Base-by-base conservation (phyloP, 495 filamentous ascomycete genomes). In the Thermothielavioides terrestris region DNA sequence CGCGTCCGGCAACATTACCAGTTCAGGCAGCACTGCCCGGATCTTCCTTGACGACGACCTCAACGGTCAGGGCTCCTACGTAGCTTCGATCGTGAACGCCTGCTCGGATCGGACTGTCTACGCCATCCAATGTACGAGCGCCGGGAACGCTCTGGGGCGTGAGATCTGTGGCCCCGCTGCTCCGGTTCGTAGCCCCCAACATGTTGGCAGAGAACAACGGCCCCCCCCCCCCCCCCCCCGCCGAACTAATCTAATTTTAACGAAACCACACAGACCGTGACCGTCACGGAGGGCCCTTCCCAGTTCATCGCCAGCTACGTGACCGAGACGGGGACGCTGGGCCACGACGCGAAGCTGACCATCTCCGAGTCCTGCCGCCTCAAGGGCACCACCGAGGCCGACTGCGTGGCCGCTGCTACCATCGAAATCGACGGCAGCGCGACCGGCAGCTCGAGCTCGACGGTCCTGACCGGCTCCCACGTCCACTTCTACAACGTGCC, bases 121-220 rank as follows among this genome's bases (percentile, higher is more conserved):
- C 41, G 41, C 41, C 41, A 18, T 43, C 41, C 41, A 43, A 21
- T 43, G 41, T 14, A 43, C 41, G 15, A 31, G 41, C 41, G 39
- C 25, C 23, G 27, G 39, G 1, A 14, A 9, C 39, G 10, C 0
- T 21, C 6, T 39, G 22, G 37, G 37, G 6, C 23, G 9, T 21
- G 6, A 39, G 2, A 39, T 14, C 7, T 39, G 37, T 39, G 37
- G 37, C 20, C 9, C 37, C 18, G 10, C 18, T 39, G 37, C 37
- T 39, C 20, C 4, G 18, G 37, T 39, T 1, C n/a, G 37, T 23
- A 23, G 3, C 20, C 37, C 15, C 37, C n/a, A 7, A 22, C 20
- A 11, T 23, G 6, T 18, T 39, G 20, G 31, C n/a, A n/a, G n/a
- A 34, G 14, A 34, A 23, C 0, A 15, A 6, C 5, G 37, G 20